Evolutionary conservation across 176 grass and related monocot species (phyloP).

Genomic region (Avena insularis): DNA sequence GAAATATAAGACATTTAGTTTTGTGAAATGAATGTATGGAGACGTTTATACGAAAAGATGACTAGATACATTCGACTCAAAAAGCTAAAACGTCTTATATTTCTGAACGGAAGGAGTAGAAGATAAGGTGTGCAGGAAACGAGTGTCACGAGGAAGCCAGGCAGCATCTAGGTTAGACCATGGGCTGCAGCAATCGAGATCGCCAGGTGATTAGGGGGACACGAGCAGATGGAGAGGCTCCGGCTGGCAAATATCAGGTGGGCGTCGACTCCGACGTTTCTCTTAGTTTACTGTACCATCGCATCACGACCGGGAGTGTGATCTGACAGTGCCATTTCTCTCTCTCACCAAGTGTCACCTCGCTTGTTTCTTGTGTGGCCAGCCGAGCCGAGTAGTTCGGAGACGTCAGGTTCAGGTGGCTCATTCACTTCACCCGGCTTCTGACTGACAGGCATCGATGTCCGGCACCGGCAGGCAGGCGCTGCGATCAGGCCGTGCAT

Average conservation of each 20-base stretch:
- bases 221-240: conserved; percentile 13
- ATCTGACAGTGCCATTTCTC: neutral
- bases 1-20: too few relatives aligned
- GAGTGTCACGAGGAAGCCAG: neutral
- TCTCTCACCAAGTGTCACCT: neutral
- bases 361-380: neutral
- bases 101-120: too few relatives aligned
- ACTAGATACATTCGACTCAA: too few relatives aligned
- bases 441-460: neutral
- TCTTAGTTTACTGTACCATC: neutral
- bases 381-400: neutral
- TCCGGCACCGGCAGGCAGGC: neutral
- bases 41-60: too few relatives aligned
- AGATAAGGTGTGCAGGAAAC: neutral
- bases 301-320: neutral
- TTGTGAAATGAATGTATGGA: too few relatives aligned
- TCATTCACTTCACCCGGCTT: conserved; percentile 10
- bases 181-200: neutral
- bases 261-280: neutral
- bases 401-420: neutral
- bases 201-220: neutral
- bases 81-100: too few relatives aligned
- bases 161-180: neutral
- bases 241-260: neutral
- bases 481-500: neutral